Evolutionary conservation across 2,329 filamentous ascomycete species (phyloP).

Genomic region (Cladophialophora exuberans): DNA sequence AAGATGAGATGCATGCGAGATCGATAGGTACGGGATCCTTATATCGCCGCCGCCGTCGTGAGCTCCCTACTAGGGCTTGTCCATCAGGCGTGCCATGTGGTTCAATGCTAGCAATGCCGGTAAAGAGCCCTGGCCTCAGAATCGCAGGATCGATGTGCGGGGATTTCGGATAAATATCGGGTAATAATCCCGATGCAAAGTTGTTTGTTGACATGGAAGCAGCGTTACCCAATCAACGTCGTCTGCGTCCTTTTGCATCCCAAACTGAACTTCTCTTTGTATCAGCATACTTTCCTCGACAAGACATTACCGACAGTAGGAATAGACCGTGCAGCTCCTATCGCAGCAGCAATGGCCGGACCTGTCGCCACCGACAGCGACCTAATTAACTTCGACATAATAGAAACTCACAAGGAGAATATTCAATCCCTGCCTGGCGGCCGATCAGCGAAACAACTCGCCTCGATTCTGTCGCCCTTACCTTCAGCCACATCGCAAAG

Average conservation of each 20-base stretch:
- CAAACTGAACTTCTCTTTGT: slow-evolving; percentile 2
- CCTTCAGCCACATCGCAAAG: slow-evolving; percentile 47
- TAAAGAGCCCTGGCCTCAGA: too few species aligned
- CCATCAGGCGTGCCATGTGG: too few species aligned
- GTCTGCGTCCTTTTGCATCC: background rate
- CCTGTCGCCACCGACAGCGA: slow-evolving; percentile 38
- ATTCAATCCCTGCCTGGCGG: slow-evolving; percentile 90
- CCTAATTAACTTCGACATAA: slow-evolving; percentile 75
- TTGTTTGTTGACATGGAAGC: slow-evolving; percentile 15
- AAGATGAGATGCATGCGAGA: too few species aligned
- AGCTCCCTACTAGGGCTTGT: too few species aligned
- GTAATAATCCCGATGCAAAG: background rate
- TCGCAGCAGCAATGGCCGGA: slow-evolving; percentile 25
- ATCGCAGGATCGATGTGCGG: too few species aligned
- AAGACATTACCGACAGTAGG: slow-evolving; percentile 21
- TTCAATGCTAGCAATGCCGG: background rate
- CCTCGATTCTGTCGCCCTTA: slow-evolving; percentile 69
- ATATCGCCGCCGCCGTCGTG: too few species aligned
- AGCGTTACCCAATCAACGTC: slow-evolving; percentile 3
- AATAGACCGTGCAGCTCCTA: slow-evolving; percentile 16
- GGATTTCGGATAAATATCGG: background rate
- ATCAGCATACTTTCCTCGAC: slow-evolving; percentile 12
- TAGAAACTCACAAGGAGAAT: slow-evolving; percentile 97
- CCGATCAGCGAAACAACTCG: slow-evolving; percentile 86
- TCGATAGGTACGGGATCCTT: too few species aligned